Conservation (phyloP, 73 alveolate genomes). For the Symbiodinium natans region DNA sequence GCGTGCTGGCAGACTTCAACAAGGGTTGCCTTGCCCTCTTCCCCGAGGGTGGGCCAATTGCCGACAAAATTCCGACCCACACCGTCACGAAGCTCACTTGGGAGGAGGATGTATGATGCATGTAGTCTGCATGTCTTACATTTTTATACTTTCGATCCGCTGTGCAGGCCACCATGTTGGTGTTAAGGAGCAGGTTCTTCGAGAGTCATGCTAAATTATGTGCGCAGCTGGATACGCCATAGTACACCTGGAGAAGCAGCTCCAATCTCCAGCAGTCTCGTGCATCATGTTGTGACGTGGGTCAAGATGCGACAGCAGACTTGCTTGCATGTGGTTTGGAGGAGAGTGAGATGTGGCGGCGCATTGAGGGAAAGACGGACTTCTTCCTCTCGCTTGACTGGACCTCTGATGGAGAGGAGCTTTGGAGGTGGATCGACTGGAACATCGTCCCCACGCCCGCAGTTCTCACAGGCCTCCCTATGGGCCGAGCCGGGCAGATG, state of each 20-base stretch:
- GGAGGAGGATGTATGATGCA: no score
- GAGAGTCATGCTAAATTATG: no score
- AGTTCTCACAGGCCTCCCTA: slow-evolving; percentile 66
- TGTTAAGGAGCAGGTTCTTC: no score
- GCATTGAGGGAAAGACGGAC: slow-evolving; percentile 67
- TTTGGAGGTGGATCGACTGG: slow-evolving; percentile 91
- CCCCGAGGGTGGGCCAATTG: slow-evolving; percentile 78
- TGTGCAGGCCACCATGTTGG: no score
- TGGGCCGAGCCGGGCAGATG: slow-evolving; percentile 94
- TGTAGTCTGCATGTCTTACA: no score
- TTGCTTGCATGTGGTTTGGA: not conserved
- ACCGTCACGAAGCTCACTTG: slow-evolving; percentile 47
- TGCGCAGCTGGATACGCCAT: no score
- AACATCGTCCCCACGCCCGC: slow-evolving; percentile 83
- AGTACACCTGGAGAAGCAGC: no score
- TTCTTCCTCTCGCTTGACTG: slow-evolving; percentile 86
- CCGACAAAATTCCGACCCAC: slow-evolving; percentile 63
- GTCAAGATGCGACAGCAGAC: not conserved
- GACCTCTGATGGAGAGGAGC: slow-evolving; percentile 82
- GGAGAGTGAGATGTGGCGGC: slow-evolving; percentile 92
- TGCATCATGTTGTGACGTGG: no score
- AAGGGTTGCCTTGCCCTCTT: slow-evolving; percentile 87
- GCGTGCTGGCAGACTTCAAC: slow-evolving; percentile 93
- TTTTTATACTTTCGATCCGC: no score
- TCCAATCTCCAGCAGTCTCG: no score